These are phyloP conservation scores for Neofusicoccum sp. DNA, from an alignment of 2,329 filamentous ascomycete genomes.

Conservation along the genomic window DNA sequence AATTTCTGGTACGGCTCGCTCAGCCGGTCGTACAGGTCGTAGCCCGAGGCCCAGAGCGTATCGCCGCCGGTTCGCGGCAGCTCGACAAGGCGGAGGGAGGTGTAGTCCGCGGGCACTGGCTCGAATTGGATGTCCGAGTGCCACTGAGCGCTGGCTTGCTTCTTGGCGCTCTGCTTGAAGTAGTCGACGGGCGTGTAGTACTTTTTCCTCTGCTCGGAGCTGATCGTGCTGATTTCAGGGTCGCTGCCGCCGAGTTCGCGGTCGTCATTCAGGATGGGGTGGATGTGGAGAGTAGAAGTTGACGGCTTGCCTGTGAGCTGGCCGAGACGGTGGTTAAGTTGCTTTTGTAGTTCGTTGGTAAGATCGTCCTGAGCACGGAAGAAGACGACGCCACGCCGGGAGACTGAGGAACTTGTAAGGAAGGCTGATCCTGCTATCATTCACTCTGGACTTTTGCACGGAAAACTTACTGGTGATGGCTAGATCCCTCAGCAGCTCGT, in stretches of 20 bases:
- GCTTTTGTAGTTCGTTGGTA: slow-evolving; percentile 55
- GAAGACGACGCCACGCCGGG: slow-evolving; percentile 57
- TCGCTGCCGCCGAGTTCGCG: slow-evolving; percentile 40
- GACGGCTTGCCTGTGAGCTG: slow-evolving; percentile 60
- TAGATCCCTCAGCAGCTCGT: slow-evolving; percentile 66
- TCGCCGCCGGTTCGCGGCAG: slow-evolving; percentile 32
- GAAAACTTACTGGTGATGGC: slow-evolving; percentile 45
- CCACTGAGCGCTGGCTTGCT: slow-evolving; percentile 56
- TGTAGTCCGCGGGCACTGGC: slow-evolving; percentile 45
- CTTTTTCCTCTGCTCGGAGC: slow-evolving; percentile 50
- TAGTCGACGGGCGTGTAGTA: slow-evolving; percentile 40
- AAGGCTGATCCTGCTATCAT: background rate
- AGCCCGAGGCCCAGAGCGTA: slow-evolving; percentile 40
- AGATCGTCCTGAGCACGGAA: slow-evolving; percentile 56
- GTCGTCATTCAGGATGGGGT: slow-evolving; percentile 57
- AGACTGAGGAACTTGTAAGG: slow-evolving; percentile 40
- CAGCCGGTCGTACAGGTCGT: slow-evolving; percentile 54
- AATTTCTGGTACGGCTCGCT: slow-evolving; percentile 53
- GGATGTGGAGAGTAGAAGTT: slow-evolving; percentile 61
- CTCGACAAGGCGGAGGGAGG: slow-evolving; percentile 39
- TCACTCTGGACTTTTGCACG: slow-evolving; percentile 3
- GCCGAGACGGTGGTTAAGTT: slow-evolving; percentile 57
- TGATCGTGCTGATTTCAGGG: slow-evolving; percentile 44
- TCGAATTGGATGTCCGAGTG: slow-evolving; percentile 52
- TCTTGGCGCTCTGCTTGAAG: slow-evolving; percentile 47